A percentile compares a stretch with the other conserved stretches of the same genome.
These are phyloP conservation scores for Aegle marmelos DNA, from an alignment of 345 rosid genomes.

Conservation along the genomic window DNA sequence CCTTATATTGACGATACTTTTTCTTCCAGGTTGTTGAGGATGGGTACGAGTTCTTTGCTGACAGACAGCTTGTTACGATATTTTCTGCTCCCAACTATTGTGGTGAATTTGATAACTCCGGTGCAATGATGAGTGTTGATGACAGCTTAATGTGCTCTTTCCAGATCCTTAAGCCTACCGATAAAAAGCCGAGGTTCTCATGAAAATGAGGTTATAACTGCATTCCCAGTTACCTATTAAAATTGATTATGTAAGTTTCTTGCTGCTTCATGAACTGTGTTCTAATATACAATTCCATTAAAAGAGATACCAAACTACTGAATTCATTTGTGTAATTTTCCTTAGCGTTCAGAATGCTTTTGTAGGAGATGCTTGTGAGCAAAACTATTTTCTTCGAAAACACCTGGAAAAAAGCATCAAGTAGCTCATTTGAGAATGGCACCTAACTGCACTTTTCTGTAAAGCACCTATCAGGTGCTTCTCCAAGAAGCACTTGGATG, in stretches of 20 bases:
- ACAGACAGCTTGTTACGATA: constrained; percentile 80
- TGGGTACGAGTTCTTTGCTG: constrained; percentile 90
- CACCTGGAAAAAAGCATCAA: background rate
- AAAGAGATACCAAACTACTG: background rate
- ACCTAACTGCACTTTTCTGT: too few species aligned
- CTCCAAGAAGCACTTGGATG: background rate
- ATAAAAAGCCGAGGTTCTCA: constrained; percentile 41
- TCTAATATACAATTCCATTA: background rate
- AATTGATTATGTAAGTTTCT: constrained; percentile 26
- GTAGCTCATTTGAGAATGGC: background rate
- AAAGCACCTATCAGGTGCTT: background rate
- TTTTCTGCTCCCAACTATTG: constrained; percentile 95
- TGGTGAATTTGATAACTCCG: constrained; percentile 91
- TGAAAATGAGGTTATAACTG: constrained; percentile 27
- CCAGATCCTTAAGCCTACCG: constrained; percentile 84
- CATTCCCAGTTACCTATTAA: constrained; percentile 7
- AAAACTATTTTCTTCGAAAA: background rate
- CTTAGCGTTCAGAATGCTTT: background rate
- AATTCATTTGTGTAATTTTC: background rate
- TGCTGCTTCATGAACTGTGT: background rate
- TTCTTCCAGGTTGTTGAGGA: constrained; percentile 80
- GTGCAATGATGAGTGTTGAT: constrained; percentile 96
- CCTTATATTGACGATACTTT: background rate
- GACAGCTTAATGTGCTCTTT: constrained; percentile 92
- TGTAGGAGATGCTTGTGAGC: background rate